phyloP scores from a whole-genome alignment of 2,329 filamentous ascomycete genomes.

The Penicillium verrucosum region DNA sequence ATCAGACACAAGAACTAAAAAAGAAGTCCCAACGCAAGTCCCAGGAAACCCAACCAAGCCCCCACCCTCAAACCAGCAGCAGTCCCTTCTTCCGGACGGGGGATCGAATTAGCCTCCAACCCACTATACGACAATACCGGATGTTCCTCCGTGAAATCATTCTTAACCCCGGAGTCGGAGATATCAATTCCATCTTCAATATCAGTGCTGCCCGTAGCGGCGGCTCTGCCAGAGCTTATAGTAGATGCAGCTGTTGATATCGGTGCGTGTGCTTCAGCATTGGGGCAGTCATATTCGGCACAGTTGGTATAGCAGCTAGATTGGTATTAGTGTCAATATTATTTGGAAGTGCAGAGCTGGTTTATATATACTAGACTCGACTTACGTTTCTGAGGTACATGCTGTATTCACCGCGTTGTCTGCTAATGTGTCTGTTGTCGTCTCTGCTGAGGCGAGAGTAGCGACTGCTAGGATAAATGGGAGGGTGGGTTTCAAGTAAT shows the following conservation, averaged over 20 bases:
- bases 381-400: background rate
- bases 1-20: background rate
- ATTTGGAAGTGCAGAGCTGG: background rate
- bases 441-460: background rate
- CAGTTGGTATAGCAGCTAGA: constrained; percentile 10
- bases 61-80: background rate
- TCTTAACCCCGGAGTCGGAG: background rate
- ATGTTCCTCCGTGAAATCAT: background rate
- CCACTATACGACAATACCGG: background rate
- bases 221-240: background rate
- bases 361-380: background rate
- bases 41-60: constrained; percentile 4
- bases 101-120: background rate
- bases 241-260: background rate
- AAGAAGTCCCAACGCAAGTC: constrained; percentile 4
- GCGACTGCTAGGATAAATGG: background rate
- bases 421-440: background rate
- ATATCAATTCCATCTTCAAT: background rate
- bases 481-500: background rate
- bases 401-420: background rate
- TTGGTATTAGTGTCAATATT: background rate
- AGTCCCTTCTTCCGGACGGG: background rate
- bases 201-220: background rate
- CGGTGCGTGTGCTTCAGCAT: background rate
- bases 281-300: background rate